A percentile compares a stretch with the other conserved stretches of the same genome.
These are phyloP conservation scores for Rhinocladiella mackenziei DNA, from an alignment of 2,329 filamentous ascomycete species.

Conservation along the genomic window DNA sequence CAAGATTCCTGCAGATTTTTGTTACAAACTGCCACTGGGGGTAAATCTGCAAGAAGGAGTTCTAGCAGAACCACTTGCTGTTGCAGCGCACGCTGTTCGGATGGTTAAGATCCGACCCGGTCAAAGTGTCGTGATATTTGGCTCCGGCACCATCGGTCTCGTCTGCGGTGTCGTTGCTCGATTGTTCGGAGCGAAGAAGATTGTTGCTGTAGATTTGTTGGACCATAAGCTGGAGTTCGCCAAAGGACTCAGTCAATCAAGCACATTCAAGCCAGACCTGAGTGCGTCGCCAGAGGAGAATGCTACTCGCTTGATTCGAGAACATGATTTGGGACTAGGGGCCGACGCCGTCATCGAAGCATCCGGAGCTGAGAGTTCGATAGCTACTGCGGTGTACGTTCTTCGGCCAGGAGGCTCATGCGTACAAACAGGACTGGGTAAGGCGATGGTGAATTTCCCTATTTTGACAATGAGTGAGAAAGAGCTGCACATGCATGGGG, in stretches of 20 bases:
- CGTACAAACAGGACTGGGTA: constrained; percentile 38
- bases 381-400: constrained; percentile 44
- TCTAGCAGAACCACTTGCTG: constrained; percentile 48
- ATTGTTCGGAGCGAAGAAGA: constrained; percentile 55
- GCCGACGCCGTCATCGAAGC: constrained; percentile 43
- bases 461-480: constrained; percentile 37
- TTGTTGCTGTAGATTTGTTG: constrained; percentile 61
- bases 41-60: constrained; percentile 43
- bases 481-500: constrained; percentile 36
- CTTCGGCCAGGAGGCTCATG: constrained; percentile 33
- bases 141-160: constrained; percentile 51
- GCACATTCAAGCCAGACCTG: constrained; percentile 22
- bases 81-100: constrained; percentile 46
- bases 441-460: constrained; percentile 38
- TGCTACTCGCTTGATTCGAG: constrained; percentile 33
- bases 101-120: constrained; percentile 40
- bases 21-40: constrained; percentile 37
- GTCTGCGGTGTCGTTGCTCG: constrained; percentile 58
- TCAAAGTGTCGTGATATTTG: constrained; percentile 39
- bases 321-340: constrained; percentile 39
- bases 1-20: constrained; percentile 38
- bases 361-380: constrained; percentile 42
- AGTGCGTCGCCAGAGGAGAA: constrained; percentile 28
- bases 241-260: constrained; percentile 9
- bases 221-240: constrained; percentile 57